A percentile compares a stretch with the other conserved stretches of the same genome.
phyloP scores from a whole-genome alignment of 495 filamentous ascomycete species.

The Paragyromitra xinjiangensis region DNA sequence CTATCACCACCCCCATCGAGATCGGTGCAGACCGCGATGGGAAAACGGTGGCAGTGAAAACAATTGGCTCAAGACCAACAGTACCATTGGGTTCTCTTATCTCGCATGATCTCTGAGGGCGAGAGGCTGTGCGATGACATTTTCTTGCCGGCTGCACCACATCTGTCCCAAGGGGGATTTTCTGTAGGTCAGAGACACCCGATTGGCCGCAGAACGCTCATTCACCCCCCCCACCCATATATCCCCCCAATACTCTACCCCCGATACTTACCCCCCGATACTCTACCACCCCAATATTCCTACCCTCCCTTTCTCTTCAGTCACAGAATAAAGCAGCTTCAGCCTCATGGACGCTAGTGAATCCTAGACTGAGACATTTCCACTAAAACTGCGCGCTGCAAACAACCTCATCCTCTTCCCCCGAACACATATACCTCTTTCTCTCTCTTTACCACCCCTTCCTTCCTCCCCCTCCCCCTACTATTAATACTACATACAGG shows the following conservation, averaged over 20 bases:
- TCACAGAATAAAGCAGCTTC: conserved; percentile 17
- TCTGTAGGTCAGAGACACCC: conserved; percentile 17
- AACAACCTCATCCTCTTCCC: conserved; percentile 36
- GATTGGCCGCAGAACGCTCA: conserved; percentile 18
- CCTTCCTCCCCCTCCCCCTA: neutral
- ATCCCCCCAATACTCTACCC: neutral
- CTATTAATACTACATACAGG: neutral
- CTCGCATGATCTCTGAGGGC: conserved; percentile 25
- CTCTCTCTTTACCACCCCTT: conserved; percentile 1
- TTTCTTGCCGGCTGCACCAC: conserved; percentile 20
- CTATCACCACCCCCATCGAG: neutral
- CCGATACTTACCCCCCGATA: neutral
- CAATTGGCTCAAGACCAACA: neutral
- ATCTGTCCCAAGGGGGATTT: conserved; percentile 3
- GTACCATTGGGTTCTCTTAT: conserved; percentile 24
- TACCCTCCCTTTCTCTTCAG: neutral
- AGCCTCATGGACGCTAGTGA: conserved; percentile 48
- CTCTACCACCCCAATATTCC: neutral
- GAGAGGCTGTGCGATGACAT: conserved; percentile 2
- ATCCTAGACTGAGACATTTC: conserved; percentile 38
- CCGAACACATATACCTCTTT: conserved; percentile 1
- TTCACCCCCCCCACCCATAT: neutral
- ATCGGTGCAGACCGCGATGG: neutral
- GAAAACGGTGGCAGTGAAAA: neutral
- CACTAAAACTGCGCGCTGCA: conserved; percentile 36